phyloP scores from a whole-genome alignment of 2,329 filamentous ascomycete genomes.

The Plenodomus tracheiphilus region DNA sequence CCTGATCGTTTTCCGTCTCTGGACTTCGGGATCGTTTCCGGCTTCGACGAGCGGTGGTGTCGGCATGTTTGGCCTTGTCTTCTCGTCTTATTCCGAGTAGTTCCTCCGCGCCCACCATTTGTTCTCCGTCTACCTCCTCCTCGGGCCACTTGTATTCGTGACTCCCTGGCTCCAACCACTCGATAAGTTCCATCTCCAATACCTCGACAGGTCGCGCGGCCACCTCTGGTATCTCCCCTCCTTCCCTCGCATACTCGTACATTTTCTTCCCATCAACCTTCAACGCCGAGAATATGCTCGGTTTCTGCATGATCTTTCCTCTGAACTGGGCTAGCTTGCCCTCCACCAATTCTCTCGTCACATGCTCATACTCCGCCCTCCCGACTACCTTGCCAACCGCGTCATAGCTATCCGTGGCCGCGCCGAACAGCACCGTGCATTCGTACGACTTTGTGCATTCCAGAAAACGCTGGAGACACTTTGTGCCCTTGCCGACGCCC shows the following conservation, averaged over 20 bases:
- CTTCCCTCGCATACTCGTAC: slow-evolving; percentile 94
- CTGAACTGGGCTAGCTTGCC: slow-evolving; percentile 73
- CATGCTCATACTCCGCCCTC: slow-evolving; percentile 73
- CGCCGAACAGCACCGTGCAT: slow-evolving; percentile 84
- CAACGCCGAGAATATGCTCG: slow-evolving; percentile 89
- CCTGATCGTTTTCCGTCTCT: slow-evolving; percentile 4
- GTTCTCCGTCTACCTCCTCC: slow-evolving; percentile 74
- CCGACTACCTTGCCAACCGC: slow-evolving; percentile 79
- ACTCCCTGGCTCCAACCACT: slow-evolving; percentile 80
- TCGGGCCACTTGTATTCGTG: slow-evolving; percentile 80
- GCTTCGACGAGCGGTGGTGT: slow-evolving; percentile 31
- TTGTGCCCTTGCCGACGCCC: slow-evolving; percentile 86
- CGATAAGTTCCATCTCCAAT: slow-evolving; percentile 73
- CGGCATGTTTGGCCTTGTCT: slow-evolving; percentile 20
- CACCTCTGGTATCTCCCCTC: slow-evolving; percentile 86
- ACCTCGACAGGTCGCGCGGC: slow-evolving; percentile 79
- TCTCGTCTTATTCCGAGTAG: slow-evolving; percentile 50
- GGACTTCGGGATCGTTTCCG: slow-evolving; percentile 27
- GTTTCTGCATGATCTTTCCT: slow-evolving; percentile 85
- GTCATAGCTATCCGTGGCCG: slow-evolving; percentile 92
- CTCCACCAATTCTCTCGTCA: slow-evolving; percentile 79
- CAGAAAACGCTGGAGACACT: slow-evolving; percentile 76
- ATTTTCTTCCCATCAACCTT: slow-evolving; percentile 92
- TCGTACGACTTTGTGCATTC: slow-evolving; percentile 94
- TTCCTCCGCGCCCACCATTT: slow-evolving; percentile 76